Evolutionary conservation across 2,329 filamentous ascomycete genomes (phyloP).

Genomic region (Myotisia sp.): DNA sequence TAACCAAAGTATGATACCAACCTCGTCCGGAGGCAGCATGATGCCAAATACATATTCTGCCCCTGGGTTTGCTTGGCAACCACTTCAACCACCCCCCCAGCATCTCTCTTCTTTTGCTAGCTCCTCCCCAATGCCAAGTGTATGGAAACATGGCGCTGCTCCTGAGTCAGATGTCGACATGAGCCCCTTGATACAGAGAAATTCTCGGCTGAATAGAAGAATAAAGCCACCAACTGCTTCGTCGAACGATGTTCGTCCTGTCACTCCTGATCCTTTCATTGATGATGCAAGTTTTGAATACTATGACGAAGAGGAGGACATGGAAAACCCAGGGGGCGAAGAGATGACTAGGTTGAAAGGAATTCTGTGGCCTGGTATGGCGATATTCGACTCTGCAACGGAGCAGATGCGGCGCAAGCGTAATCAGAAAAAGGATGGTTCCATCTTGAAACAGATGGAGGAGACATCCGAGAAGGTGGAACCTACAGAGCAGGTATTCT

Average conservation of each 20-base stretch:
- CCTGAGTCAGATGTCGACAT: slow-evolving; percentile 10
- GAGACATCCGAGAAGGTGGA: slow-evolving; percentile 31
- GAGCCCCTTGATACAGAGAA: slow-evolving; percentile 10
- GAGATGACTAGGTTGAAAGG: slow-evolving; percentile 34
- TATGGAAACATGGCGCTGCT: slow-evolving; percentile 8
- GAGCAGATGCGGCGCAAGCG: slow-evolving; percentile 35
- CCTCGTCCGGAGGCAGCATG: slow-evolving; percentile 1
- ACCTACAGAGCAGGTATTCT: slow-evolving; percentile 35
- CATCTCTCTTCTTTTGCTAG: background rate
- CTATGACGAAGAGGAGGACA: slow-evolving; percentile 12
- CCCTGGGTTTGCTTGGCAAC: background rate
- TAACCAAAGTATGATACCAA: too few species aligned
- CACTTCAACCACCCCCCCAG: background rate
- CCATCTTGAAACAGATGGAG: slow-evolving; percentile 34
- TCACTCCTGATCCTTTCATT: slow-evolving; percentile 13
- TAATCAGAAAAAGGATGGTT: slow-evolving; percentile 38
- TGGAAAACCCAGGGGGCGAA: slow-evolving; percentile 15
- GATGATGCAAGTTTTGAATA: slow-evolving; percentile 14
- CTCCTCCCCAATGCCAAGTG: slow-evolving; percentile 2
- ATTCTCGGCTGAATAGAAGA: background rate
- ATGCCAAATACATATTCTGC: background rate
- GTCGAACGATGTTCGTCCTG: slow-evolving; percentile 1
- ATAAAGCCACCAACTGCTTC: background rate
- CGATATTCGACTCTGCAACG: slow-evolving; percentile 38
- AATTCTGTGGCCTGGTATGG: slow-evolving; percentile 38